phyloP scores from a whole-genome alignment of 306 rosid genomes.

The Fragaria ananassa region DNA sequence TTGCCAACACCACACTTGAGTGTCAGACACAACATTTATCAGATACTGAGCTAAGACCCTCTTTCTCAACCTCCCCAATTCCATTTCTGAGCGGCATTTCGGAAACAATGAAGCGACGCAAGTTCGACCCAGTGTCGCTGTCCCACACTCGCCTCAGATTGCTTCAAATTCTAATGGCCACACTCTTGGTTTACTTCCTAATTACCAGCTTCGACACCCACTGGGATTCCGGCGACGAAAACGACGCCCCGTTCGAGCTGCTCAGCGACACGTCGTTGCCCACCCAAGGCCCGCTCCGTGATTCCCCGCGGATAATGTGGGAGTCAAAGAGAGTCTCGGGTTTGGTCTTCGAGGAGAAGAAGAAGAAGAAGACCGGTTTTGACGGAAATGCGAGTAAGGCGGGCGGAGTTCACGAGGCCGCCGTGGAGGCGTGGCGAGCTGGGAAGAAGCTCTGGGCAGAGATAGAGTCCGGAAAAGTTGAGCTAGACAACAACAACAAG shows the following conservation, averaged over 20 bases:
- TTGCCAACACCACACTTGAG: no score
- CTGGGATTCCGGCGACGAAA: conserved; percentile 34
- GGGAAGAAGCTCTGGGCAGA: conserved; percentile 75
- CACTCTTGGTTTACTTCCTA: conserved; percentile 55
- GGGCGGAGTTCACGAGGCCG: conserved; percentile 47
- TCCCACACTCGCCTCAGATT: conserved; percentile 53
- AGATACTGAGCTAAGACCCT: background rate
- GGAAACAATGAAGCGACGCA: conserved; percentile 64
- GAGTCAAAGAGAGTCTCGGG: conserved; percentile 60
- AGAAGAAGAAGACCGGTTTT: conserved; percentile 26
- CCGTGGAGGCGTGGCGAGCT: conserved; percentile 61
- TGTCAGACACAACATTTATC: background rate
- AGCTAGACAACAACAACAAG: background rate
- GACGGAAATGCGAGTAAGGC: conserved; percentile 13
- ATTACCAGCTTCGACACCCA: conserved; percentile 71
- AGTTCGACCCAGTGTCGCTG: conserved; percentile 41
- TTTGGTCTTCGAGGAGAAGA: conserved; percentile 40
- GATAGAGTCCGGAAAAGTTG: conserved; percentile 46
- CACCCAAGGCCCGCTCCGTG: conserved; percentile 28
- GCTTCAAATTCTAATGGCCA: conserved; percentile 63
- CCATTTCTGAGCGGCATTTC: background rate
- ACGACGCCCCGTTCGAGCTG: conserved; percentile 35
- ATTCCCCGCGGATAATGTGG: conserved; percentile 33
- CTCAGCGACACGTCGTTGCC: conserved; percentile 51
- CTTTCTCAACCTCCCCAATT: conserved; percentile 11